Percentiles rank a stretch among this genome's conserved stretches.
phyloP scores from a whole-genome alignment of 2,329 filamentous ascomycete species.

The Colletotrichum sidae region DNA sequence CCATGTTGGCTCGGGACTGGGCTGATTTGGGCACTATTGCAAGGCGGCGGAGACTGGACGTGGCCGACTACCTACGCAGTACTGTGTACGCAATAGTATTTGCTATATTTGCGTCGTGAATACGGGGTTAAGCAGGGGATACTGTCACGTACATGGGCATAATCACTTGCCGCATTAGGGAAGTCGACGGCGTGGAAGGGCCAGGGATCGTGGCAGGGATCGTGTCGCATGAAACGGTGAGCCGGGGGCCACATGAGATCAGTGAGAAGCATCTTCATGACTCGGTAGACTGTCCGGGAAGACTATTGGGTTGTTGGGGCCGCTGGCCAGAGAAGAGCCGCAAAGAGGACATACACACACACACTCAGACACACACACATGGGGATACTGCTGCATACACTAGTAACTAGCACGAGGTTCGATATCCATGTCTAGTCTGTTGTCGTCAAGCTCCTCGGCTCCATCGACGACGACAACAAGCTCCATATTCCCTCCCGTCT shows the following conservation, averaged over 20 bases:
- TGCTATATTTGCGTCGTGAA: slow-evolving; percentile 13
- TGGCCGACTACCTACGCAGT: too few relatives aligned
- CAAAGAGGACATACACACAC: not conserved
- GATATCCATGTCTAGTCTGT: too few relatives aligned
- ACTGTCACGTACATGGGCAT: slow-evolving; percentile 9
- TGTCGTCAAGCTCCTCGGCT: too few relatives aligned
- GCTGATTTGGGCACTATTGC: slow-evolving; percentile 10
- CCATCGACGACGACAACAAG: too few relatives aligned
- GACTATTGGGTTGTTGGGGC: not conserved
- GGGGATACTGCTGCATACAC: too few relatives aligned
- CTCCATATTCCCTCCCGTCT: too few relatives aligned
- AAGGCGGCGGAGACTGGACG: too few relatives aligned
- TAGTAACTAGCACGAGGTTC: too few relatives aligned
- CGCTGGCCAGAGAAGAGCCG: slow-evolving; percentile 12
- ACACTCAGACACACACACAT: not conserved
- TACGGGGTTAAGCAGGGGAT: slow-evolving; percentile 1
- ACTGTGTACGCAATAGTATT: too few relatives aligned
- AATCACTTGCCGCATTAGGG: slow-evolving; percentile 16
- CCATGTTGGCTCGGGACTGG: slow-evolving; percentile 13
- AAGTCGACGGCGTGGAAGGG: not conserved
- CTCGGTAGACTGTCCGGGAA: slow-evolving; percentile 27
- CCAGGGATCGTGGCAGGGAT: slow-evolving; percentile 13
- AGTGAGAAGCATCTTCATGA: slow-evolving; percentile 8
- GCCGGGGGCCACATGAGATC: slow-evolving; percentile 15
- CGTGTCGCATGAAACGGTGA: slow-evolving; percentile 30